Percentiles rank a stretch among this genome's conserved stretches.
phyloP scores from a whole-genome alignment of 2,329 filamentous ascomycete species.

The Anisogramma anomala region DNA sequence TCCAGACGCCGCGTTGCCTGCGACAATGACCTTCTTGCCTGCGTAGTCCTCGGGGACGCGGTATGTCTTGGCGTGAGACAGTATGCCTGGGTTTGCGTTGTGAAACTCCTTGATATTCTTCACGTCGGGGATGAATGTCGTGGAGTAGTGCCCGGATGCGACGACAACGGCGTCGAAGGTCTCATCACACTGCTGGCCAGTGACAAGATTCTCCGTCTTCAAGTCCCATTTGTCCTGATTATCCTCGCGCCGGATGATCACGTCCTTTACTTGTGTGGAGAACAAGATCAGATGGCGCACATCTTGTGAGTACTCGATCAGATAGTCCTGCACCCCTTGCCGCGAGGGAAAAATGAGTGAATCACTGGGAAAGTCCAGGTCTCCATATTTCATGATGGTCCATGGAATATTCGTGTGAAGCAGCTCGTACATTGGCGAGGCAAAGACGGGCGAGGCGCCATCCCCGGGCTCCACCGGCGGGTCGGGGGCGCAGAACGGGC shows the following conservation, averaged over 20 bases:
- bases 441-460: conserved; percentile 45
- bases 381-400: conserved; percentile 67
- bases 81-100: conserved; percentile 42
- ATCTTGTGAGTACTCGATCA: conserved; percentile 59
- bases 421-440: conserved; percentile 73
- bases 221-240: conserved; percentile 45
- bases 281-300: conserved; percentile 58
- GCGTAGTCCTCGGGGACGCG: conserved; percentile 51
- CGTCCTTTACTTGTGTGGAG: conserved; percentile 54
- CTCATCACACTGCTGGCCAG: conserved; percentile 18
- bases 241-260: conserved; percentile 30
- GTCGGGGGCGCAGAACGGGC: conserved; percentile 50
- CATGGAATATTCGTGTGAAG: conserved; percentile 83
- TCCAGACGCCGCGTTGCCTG: conserved; percentile 77
- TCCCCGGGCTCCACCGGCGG: conserved; percentile 41
- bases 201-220: conserved; percentile 7
- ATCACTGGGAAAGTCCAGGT: conserved; percentile 51
- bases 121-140: conserved; percentile 55
- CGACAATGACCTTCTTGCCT: conserved; percentile 65
- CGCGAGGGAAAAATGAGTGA: conserved; percentile 65
- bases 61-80: conserved; percentile 73
- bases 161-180: conserved; percentile 65
- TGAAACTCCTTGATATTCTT: conserved; percentile 49
- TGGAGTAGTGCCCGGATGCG: conserved; percentile 63
- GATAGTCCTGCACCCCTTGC: conserved; percentile 58